Evolutionary conservation across 495 filamentous ascomycete genomes (phyloP).

Genomic region (Tuber brumale): DNA sequence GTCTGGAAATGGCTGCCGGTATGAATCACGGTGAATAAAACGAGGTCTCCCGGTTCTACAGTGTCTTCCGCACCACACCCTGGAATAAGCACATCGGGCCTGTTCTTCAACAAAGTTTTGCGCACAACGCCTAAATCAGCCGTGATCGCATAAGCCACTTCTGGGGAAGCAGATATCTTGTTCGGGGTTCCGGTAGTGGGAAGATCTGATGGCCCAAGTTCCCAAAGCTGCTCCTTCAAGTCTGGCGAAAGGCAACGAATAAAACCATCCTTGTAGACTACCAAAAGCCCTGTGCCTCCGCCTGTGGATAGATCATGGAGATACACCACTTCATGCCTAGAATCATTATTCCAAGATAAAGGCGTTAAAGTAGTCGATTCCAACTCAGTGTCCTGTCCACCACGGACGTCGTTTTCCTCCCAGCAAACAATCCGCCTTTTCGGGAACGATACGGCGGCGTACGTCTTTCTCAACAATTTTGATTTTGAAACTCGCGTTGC

Average conservation of each 20-base stretch:
- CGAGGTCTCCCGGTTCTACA: constrained; percentile 13
- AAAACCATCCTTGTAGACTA: constrained; percentile 34
- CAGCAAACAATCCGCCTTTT: constrained; percentile 39
- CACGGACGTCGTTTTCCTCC: constrained; percentile 32
- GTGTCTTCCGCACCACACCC: constrained; percentile 6
- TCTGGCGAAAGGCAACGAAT: constrained; percentile 36
- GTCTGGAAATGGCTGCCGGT: constrained; percentile 17
- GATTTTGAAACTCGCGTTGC: constrained; percentile 13
- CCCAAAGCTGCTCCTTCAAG: constrained; percentile 33
- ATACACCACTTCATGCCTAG: constrained; percentile 31
- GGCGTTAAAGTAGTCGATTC: constrained; percentile 24
- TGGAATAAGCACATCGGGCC: constrained; percentile 31
- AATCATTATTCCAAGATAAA: constrained; percentile 19
- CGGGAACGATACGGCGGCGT: constrained; percentile 37
- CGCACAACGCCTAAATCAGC: constrained; percentile 22
- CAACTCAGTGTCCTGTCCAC: constrained; percentile 21
- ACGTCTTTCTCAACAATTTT: constrained; percentile 26
- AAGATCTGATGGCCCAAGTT: constrained; percentile 15
- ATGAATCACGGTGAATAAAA: constrained; percentile 30
- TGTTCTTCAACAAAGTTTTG: constrained; percentile 36
- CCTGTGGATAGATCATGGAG: constrained; percentile 28
- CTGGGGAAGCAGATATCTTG: constrained; percentile 2
- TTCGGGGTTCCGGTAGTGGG: background rate
- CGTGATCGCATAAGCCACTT: constrained; percentile 32
- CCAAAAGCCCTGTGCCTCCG: constrained; percentile 21